Base-by-base conservation (phyloP, 495 filamentous ascomycete genomes). In the Zalerion maritima region DNA sequence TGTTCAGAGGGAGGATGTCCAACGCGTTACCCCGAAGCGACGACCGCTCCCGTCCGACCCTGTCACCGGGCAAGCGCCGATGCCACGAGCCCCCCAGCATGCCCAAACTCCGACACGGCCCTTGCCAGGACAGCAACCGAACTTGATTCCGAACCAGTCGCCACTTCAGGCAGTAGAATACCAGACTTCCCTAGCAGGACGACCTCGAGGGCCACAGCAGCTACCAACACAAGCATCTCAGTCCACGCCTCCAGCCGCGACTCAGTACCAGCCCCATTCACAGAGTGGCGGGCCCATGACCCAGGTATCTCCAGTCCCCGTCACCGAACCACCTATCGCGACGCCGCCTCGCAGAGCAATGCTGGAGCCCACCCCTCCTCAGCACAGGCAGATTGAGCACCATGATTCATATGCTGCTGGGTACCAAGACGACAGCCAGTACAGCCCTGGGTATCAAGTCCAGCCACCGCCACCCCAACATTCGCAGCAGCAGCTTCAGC, bases 41-140 rank as follows among this genome's bases (percentile, higher is more conserved):
- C 71, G 85, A 19, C 85, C 85, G 2, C 49, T 93, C 25, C 84
- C 84, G 4, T 65, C 69, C 6, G 75, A 82, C 46, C 77, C 79
- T 6, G 60, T 73, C 26, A 69, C 63, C 9, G 62, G 66, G 19
- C 55, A 55, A 15, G 45, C 56, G 3, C 56, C 60, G 7, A 40
- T 54, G 4, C 46, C 54, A 4, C 37, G 46, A 3, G 34, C 41
- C 5, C 47, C 40, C 13, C 61, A 69, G 12, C 52, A 46, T 21
- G 31, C 45, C 10, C 55, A 61, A 26, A 50, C 52, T 14, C 56
- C 57, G 2, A 41, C 54, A 11, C 51, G 58, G 20, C 32, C 48
- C 4, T 59, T 61, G 11, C 52, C 55, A 8, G 58, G 47, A 21
- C 50, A 46, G 19, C 31, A 13, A 31, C 32, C 29, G 38, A 41